Conservation (phyloP, 805 yeast species). For the Teunomyces atbi region DNA sequence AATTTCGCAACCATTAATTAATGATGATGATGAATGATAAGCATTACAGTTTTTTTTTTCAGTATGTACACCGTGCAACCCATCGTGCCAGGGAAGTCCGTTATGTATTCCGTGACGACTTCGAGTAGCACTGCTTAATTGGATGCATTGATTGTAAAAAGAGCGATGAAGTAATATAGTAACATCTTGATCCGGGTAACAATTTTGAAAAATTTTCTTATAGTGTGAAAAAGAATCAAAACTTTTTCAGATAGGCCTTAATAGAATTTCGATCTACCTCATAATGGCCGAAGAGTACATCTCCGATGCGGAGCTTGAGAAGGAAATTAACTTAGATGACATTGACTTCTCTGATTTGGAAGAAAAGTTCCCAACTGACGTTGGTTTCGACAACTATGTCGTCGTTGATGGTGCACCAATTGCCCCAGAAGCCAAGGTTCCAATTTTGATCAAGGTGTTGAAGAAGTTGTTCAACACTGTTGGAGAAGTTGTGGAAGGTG, state of each 20-base stretch:
- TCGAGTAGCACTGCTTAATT: too few relatives aligned
- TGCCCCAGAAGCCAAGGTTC: conserved; percentile 86
- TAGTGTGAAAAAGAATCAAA: background rate
- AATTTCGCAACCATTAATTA: conserved; percentile 3
- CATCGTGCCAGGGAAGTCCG: too few relatives aligned
- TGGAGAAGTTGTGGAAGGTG: conserved; percentile 64
- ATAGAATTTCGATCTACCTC: background rate
- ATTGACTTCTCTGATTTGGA: conserved; percentile 86
- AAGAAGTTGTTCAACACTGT: conserved; percentile 73
- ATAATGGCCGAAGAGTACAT: conserved; percentile 21
- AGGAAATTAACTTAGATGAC: conserved; percentile 44
- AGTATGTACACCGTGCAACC: too few relatives aligned
- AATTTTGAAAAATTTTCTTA: conserved; percentile 3
- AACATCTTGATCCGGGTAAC: background rate
- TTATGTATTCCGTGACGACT: too few relatives aligned
- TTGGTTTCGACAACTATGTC: conserved; percentile 71
- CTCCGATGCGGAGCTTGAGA: conserved; percentile 32
- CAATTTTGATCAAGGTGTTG: conserved; percentile 80
- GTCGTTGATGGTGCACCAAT: conserved; percentile 95
- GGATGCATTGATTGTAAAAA: too few relatives aligned
- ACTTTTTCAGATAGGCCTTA: background rate
- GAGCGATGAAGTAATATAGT: too few relatives aligned
- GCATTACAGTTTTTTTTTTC: background rate
- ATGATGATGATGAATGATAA: background rate
- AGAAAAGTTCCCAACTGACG: conserved; percentile 59